Percentiles rank a stretch among this genome's conserved stretches.
phyloP scores from a whole-genome alignment of 345 rosid species.

The Reutealis trisperma region DNA sequence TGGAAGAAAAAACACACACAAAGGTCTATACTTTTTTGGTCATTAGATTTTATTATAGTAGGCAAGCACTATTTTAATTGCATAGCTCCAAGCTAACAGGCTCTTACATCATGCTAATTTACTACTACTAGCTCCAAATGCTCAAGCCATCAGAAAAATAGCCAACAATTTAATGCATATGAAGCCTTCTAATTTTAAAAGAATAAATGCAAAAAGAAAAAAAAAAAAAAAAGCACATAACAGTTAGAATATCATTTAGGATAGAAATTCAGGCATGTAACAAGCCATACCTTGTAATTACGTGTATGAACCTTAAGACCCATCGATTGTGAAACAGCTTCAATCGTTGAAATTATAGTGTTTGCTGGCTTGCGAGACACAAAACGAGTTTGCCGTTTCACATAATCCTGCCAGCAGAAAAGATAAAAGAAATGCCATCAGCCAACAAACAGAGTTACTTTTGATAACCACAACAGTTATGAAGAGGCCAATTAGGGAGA shows the following conservation, averaged over 20 bases:
- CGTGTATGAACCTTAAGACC: constrained; percentile 62
- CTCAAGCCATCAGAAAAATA: background rate
- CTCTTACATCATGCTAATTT: background rate
- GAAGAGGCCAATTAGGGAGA: background rate
- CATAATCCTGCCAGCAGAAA: constrained; percentile 56
- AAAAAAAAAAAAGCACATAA: too few species aligned
- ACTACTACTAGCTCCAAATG: too few species aligned
- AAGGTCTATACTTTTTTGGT: background rate
- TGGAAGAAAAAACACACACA: background rate
- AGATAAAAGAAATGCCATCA: background rate
- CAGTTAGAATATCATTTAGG: too few species aligned
- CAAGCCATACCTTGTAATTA: constrained; percentile 66
- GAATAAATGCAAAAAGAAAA: too few species aligned
- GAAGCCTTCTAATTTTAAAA: too few species aligned
- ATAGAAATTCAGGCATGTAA: background rate
- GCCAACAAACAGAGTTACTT: background rate
- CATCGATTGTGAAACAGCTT: constrained; percentile 71
- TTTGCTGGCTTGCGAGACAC: constrained; percentile 71
- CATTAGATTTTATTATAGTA: background rate
- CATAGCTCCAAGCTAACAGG: background rate
- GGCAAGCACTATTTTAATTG: background rate
- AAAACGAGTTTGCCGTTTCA: constrained; percentile 84
- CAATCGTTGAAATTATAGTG: constrained; percentile 63
- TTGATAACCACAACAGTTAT: background rate
- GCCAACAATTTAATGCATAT: background rate